Base-by-base conservation (phyloP, 1,139 yeast genomes). In the Geotrichum histeridarum region DNA sequence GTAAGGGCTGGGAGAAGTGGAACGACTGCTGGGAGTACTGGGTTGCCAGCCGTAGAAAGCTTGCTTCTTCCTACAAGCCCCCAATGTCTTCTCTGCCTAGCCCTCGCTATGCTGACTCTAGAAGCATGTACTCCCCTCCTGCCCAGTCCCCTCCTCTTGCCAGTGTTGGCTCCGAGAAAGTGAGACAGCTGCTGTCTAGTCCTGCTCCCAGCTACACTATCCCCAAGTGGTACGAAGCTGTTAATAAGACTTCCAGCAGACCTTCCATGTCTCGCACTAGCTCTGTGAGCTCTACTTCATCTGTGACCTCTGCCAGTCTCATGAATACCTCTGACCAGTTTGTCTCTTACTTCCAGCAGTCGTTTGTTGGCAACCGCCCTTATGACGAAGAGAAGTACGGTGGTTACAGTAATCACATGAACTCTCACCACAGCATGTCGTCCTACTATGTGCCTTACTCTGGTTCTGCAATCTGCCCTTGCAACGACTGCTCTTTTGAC, bases 1-100 rank as follows among this genome's bases (percentile, higher is more conserved):
- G 62, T 37, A 60, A 59, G 42, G 73, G 72, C 42, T 73, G 75
- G 75, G 60, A 63, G 39, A 67, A 68, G 50, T 73, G 76, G 76
- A 61, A 68, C 48, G 65, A 67, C 48, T 69, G 71, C 58, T 73
- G 73, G 73, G 54, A 56, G 31, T 54, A 57, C 50, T 63, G 62
- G 63, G 54, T 58, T 30, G 54, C 57, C 42, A 59, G 54, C 42
- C 51, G 50, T 37, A 48, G 54, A 49, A 56, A 57, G 39, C 41
- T 57, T 33, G 18, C 50, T 31, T 38, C 53, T 12, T 12, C 46
- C 5, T 42, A 50, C 36, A 48, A 42, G 11, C 27, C 53, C 12
- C 11, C 48, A 14, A 33, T 46, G 15, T 35, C 45, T 22, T 15
- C 31, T 39, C 36, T 42, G 15, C 22, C 49, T 42, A 22, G 41